phyloP scores from a whole-genome alignment of 2,329 filamentous ascomycete genomes.

The Raffaelea albimanens region DNA sequence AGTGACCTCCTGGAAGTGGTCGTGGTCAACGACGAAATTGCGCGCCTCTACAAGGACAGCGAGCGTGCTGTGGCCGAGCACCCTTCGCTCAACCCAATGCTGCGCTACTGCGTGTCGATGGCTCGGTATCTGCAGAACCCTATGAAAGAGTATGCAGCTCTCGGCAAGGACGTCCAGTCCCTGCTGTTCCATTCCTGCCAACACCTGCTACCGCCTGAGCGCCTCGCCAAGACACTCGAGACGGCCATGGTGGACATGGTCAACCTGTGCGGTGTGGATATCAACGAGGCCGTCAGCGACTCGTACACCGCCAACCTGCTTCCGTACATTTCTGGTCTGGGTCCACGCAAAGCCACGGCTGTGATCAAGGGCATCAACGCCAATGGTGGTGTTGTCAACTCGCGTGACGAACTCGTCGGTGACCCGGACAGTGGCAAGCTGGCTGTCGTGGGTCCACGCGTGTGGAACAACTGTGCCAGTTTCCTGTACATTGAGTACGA shows the following conservation, averaged over 20 bases:
- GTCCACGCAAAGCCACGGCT: conserved; percentile 80
- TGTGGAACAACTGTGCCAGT: conserved; percentile 96
- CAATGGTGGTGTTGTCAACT: conserved; percentile 78
- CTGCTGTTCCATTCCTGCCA: conserved; percentile 86
- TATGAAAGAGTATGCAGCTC: conserved; percentile 88
- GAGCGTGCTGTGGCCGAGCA: conserved; percentile 70
- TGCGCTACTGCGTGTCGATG: conserved; percentile 81
- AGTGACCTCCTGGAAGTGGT: conserved; percentile 79
- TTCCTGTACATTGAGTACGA: conserved; percentile 90
- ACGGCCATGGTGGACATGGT: conserved; percentile 99
- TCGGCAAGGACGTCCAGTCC: conserved; percentile 80
- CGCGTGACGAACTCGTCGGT: conserved; percentile 79
- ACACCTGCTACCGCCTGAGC: conserved; percentile 77
- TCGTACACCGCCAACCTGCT: conserved; percentile 76
- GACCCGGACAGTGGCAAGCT: conserved; percentile 71
- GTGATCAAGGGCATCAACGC: conserved; percentile 83
- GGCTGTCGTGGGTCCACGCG: conserved; percentile 75
- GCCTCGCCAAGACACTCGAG: conserved; percentile 77
- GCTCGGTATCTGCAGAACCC: conserved; percentile 92
- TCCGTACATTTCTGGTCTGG: conserved; percentile 83
- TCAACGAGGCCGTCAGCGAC: conserved; percentile 83
- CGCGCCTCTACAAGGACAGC: conserved; percentile 91
- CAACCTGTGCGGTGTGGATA: conserved; percentile 89
- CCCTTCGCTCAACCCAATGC: conserved; percentile 67
- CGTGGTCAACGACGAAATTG: conserved; percentile 92